Evolutionary conservation across 2,329 filamentous ascomycete species (phyloP), one percentile per base, ranked within the genome.

Genomic region (Aureobasidium leucospermi): DNA sequence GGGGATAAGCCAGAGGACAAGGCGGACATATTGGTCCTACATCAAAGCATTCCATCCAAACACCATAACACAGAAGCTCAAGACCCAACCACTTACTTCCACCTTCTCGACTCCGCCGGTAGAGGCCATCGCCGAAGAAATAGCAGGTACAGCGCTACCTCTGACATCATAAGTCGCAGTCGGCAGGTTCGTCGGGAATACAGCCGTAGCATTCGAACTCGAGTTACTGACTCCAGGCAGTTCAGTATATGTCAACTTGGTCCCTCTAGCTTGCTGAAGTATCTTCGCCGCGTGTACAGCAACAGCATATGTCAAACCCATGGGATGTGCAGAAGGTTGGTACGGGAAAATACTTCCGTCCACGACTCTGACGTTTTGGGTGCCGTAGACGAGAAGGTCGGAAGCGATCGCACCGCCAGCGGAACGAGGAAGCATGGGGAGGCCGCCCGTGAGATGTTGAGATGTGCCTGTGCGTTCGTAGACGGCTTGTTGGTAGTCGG

Each of bases 301-400:
- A 31, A 57, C 41, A 1, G 52, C 41, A 38, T 57, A 57, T 7
- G 52, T 57, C 41, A 57, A 46, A 1, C 52, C 52, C 55, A 63
- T 70, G 43, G 71, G 60, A 67, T 74, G 71, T 9, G 70, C 71
- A 46, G 66, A 67, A 11, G 71, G 67, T 58, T 73, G 68, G 56
- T 63, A 66, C 13, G 65, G 65, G 4, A 74, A 64, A 1, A 70
- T 60, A 49, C 70, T 70, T n/a, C 70, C 71, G 66, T 74, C 71
- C 7, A 69, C 69, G 1, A 73, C 68, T 38, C 71, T 65, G 9
- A 74, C 66, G 45, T 71, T 72, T 6, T 42, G 19, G 8, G 65
- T 67, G 6, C 71, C 72, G 60, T 73, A 72, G 11, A 74, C 67
- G 41, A 55, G 67, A 29, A 68, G 65, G 49, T 69, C 55, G 0